Conservation (phyloP, 225 moss, liverwort and hornwort species). For the Neckera pumila region DNA sequence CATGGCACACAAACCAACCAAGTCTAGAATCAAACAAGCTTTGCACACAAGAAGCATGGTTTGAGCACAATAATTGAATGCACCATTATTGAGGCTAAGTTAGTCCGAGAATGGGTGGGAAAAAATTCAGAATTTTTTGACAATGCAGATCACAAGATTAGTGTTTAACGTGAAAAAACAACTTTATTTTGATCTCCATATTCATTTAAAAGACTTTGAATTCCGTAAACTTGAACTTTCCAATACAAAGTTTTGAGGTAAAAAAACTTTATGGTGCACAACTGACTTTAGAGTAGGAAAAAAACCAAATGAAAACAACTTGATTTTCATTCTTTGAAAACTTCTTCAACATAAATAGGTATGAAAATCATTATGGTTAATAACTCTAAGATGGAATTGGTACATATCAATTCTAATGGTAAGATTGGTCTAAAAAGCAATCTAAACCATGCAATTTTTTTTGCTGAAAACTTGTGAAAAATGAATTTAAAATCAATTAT, state of each 20-base stretch:
- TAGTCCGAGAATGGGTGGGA: no score
- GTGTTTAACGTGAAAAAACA: rapidly evolving
- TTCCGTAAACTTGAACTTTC: background rate
- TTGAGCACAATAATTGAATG: background rate
- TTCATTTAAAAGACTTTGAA: background rate
- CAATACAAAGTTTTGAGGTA: background rate
- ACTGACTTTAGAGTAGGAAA: background rate
- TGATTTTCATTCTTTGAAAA: background rate
- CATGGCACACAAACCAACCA: background rate
- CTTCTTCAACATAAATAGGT: background rate
- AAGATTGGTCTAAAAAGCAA: no score
- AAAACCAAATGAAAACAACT: background rate
- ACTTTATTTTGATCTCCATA: no score
- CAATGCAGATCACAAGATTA: background rate
- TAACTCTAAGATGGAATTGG: no score
- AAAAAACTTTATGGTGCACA: no score
- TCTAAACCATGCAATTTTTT: background rate
- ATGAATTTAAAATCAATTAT: background rate
- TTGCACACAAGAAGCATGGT: background rate
- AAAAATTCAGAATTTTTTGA: background rate
- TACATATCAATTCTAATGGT: no score
- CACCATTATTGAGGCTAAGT: background rate
- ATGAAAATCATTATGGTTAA: no score
- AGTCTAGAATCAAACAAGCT: background rate
- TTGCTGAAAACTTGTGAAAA: background rate